Evolutionary conservation across 352 stramenopile species (phyloP).

Genomic region (Globisporangium solare): DNA sequence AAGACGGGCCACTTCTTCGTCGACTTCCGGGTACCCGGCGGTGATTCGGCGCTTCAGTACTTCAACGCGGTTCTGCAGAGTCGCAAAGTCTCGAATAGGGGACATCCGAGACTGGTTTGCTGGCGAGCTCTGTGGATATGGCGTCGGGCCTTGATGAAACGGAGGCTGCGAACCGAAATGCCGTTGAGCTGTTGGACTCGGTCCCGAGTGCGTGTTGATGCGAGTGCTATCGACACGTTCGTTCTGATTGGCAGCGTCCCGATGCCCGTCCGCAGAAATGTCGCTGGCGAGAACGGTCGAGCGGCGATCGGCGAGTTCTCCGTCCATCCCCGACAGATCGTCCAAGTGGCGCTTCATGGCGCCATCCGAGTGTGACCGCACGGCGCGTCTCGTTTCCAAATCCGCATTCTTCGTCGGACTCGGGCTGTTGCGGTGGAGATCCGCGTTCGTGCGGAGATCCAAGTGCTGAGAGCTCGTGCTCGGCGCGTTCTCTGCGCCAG

Average conservation of each 20-base stretch:
- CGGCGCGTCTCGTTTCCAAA: slow-evolving; percentile 15
- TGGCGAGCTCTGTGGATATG: slow-evolving; percentile 9
- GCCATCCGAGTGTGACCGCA: slow-evolving; percentile 47
- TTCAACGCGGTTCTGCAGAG: slow-evolving; percentile 54
- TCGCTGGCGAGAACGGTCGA: neutral
- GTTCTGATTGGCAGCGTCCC: neutral
- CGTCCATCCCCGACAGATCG: neutral
- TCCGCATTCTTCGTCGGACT: slow-evolving; percentile 8
- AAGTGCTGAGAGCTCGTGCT: neutral
- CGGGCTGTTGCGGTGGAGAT: neutral
- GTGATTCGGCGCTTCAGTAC: slow-evolving; percentile 41
- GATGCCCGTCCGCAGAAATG: neutral
- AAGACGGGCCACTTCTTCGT: slow-evolving; percentile 37
- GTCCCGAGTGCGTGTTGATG: slow-evolving; percentile 7
- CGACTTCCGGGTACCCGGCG: slow-evolving; percentile 29
- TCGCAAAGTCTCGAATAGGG: slow-evolving; percentile 35
- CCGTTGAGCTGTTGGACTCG: neutral
- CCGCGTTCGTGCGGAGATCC: neutral
- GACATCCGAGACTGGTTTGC: slow-evolving; percentile 5
- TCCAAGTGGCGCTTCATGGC: slow-evolving; percentile 20
- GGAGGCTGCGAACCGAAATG: neutral
- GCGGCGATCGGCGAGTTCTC: slow-evolving; percentile 1
- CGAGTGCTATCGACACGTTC: slow-evolving; percentile 2
- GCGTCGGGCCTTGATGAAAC: slow-evolving; percentile 5
- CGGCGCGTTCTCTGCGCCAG: neutral